Base-by-base conservation (phyloP, 108 stramenopile genomes). In the Discostella pseudostelligera region DNA sequence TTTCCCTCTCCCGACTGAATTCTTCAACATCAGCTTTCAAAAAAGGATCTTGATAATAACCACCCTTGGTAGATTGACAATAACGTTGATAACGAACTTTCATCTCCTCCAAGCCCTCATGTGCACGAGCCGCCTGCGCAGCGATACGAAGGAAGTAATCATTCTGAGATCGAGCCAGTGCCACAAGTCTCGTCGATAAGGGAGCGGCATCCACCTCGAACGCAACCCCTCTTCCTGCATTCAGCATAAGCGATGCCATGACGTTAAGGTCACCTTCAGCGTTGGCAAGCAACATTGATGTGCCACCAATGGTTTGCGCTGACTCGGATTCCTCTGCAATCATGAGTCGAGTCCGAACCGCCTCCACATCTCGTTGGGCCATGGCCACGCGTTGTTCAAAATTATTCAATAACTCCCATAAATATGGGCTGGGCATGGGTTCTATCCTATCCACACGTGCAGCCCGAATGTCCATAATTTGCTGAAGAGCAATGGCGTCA, bases 351-450 rank as follows among this genome's bases (percentile, higher is more conserved):
- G 56, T 55, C 32, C 28, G 61, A 24, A 65, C 50, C 14, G 62
- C 68, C 20, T 65, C 55, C 21, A 86, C 20, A 28, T 65, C 57
- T 3, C 58, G 29, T 19, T 67, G 49, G 25, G 88, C 59, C 1
- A n/a, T 36, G 4, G 46, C n/a, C 9, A 83, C 46, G 24, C 85
- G 81, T 22, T 70, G 55, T 61, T 87, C 79, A 65, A 87, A 72
- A 36, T 85, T 72, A 24, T 79, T 64, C 42, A 93, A 37, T 14
- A 66, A 56, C 49, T 87, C 80, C 88, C 86, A 89, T 8, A 86
- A 60, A 59, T 88, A 93, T 1, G 88, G 91, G 64, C 77, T 81
- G 17, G 91, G 91, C 70, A 93, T 88, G 6, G 65, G 59, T 42
- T 89, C 87, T 8, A 85, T 56, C 17, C 87, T 82, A 75, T 93